Base-by-base conservation (phyloP, 2,329 filamentous ascomycete genomes). In the Didymella glomerata region DNA sequence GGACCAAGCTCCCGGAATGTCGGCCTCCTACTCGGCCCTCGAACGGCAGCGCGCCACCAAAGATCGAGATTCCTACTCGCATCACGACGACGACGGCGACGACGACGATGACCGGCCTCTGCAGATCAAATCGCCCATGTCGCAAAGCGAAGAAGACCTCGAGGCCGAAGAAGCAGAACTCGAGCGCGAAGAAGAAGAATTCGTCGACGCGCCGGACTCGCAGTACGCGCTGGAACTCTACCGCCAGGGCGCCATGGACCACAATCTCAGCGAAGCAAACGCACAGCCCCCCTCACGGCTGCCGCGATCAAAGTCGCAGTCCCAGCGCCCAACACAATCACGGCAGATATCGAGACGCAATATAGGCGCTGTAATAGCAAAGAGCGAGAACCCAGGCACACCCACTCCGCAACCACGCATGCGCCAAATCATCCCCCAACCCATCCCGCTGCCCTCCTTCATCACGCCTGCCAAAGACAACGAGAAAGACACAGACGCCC, bases 81-180 rank as follows among this genome's bases (percentile, higher is more conserved):
- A 11, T 1, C 20, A 41, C 20, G n/a, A 55, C 14, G 59, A 64
- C 7, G 62, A 57, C 28, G 60, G 59, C 32, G 64, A 66, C 32
- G 64, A 69, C 27, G 49, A 45, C 20, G 36, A 22, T 22, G 34
- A 42, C 5, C 61, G 61, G 1, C 69, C 74, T 0, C 65, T 82
- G 50, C 73, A 88, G 69, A 84, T 96, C 16, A 81, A 97, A 25
- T 92, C 88, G 64, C 93, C 93, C 0, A 92, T 96, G 82, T 95
- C 91, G 70, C 91, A 96, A 73, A 89, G 72, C 16, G 78, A 81
- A 60, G 74, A 93, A 68, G 86, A 85, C 6, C 71, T 77, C 8
- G 78, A 80, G 34, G 76, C 78, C 24, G 67, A 69, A 25, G 71
- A 75, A 56, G 70, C 61, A 48, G 75, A 63, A 57, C 54, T 72